A percentile compares a stretch with the other conserved stretches of the same genome.
These are phyloP conservation scores for Lantana camara DNA, from an alignment of 257 asterid genomes.

Conservation along the genomic window DNA sequence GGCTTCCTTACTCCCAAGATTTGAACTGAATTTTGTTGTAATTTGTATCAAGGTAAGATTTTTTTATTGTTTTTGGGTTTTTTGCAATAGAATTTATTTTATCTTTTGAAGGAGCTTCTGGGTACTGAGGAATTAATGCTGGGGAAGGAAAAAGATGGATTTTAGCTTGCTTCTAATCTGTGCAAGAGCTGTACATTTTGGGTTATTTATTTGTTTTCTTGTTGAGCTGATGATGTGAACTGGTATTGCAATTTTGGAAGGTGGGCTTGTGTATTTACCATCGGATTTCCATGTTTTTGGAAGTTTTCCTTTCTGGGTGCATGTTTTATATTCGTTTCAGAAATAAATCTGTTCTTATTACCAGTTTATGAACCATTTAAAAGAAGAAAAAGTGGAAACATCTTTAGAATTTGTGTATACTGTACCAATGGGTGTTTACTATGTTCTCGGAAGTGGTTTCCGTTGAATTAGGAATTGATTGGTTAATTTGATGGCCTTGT, in stretches of 20 bases:
- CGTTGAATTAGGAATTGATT: constrained; percentile 3
- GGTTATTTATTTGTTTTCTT: background rate
- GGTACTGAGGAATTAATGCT: background rate
- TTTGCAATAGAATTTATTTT: background rate
- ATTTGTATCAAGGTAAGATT: constrained; percentile 38
- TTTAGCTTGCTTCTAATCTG: background rate
- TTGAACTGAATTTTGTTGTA: constrained; percentile 42
- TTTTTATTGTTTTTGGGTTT: background rate
- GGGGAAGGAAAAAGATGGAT: background rate
- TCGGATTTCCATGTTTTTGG: constrained; percentile 15
- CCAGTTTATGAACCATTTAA: too few relatives aligned
- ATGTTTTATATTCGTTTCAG: background rate
- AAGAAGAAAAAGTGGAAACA: too few relatives aligned
- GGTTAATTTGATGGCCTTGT: background rate
- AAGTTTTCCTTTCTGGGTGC: constrained; percentile 21
- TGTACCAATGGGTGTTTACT: too few relatives aligned
- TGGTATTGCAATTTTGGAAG: constrained; percentile 18
- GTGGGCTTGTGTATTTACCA: background rate
- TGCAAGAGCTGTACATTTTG: background rate
- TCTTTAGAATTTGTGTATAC: too few relatives aligned
- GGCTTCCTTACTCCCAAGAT: constrained; percentile 38
- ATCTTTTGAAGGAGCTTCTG: background rate
- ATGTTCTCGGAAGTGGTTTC: too few relatives aligned
- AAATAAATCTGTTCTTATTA: too few relatives aligned
- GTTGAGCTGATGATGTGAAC: background rate